Percentiles rank a stretch among this genome's conserved stretches.
Conservation (phyloP, 2,329 filamentous ascomycete species). For the Penicillium rolfsii region DNA sequence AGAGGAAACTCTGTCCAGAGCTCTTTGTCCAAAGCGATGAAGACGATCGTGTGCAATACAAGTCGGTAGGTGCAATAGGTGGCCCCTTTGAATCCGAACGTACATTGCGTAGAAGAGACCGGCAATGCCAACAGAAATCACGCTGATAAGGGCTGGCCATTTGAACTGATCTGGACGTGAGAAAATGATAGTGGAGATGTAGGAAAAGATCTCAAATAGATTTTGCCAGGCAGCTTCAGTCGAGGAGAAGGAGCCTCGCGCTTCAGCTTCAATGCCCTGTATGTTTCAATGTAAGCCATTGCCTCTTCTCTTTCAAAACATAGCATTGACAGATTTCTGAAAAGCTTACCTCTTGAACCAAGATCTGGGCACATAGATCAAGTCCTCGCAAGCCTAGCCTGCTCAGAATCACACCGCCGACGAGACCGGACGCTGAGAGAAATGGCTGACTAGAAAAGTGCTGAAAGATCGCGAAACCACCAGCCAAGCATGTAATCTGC, state of each 20-base stretch:
- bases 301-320: neutral
- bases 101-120: slow-evolving; percentile 12
- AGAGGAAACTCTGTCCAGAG: slow-evolving; percentile 1
- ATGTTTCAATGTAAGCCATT: neutral
- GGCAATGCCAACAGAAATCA: slow-evolving; percentile 49
- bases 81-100: slow-evolving; percentile 11
- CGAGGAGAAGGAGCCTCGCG: slow-evolving; percentile 66
- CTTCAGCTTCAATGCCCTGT: slow-evolving; percentile 56
- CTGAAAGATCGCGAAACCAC: slow-evolving; percentile 49
- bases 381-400: slow-evolving; percentile 61
- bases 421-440: slow-evolving; percentile 50
- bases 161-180: slow-evolving; percentile 62
- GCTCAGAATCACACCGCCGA: slow-evolving; percentile 54
- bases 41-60: neutral
- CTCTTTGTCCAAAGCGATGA: neutral
- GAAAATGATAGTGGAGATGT: slow-evolving; percentile 64
- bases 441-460: slow-evolving; percentile 25
- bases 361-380: slow-evolving; percentile 59
- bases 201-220: slow-evolving; percentile 67
- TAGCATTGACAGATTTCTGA: neutral
- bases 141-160: slow-evolving; percentile 60
- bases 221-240: slow-evolving; percentile 69
- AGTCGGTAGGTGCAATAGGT: slow-evolving; percentile 10
- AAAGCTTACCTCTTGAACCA: slow-evolving; percentile 57
- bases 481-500: slow-evolving; percentile 58